Evolutionary conservation across 495 filamentous ascomycete genomes (phyloP).

Genomic region (Annulohypoxylon bovei): DNA sequence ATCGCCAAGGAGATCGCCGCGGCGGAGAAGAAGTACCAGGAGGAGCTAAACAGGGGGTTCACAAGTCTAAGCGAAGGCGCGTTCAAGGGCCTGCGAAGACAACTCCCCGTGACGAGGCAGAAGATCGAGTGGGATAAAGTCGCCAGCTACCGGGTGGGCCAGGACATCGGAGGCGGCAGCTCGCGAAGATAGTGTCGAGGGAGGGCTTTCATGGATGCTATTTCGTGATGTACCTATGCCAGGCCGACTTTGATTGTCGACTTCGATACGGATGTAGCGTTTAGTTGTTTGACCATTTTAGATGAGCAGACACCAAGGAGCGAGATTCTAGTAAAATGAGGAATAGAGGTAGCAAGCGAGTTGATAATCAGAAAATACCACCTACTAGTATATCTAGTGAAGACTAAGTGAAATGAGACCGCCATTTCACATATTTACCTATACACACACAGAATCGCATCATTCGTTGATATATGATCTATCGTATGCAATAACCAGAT

Average conservation of each 20-base stretch:
- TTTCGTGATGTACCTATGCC: neutral
- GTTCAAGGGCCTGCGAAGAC: conserved; percentile 91
- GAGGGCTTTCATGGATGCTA: neutral
- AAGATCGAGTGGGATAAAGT: conserved; percentile 99
- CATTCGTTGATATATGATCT: too few relatives aligned
- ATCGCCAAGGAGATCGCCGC: conserved; percentile 78
- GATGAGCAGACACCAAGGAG: neutral
- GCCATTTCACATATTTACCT: too few relatives aligned
- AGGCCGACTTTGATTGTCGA: conserved; percentile 9
- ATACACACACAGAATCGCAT: too few relatives aligned
- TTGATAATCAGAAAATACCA: neutral
- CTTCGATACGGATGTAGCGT: conserved; percentile 1
- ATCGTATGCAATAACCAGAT: too few relatives aligned
- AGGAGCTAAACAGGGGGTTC: conserved; percentile 93
- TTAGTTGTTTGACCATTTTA: conserved; percentile 10
- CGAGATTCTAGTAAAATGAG: conserved; percentile 1
- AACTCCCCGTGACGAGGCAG: conserved; percentile 95
- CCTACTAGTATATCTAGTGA: neutral
- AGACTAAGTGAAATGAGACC: neutral
- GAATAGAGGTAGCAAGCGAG: conserved; percentile 5
- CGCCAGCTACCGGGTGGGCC: conserved; percentile 86
- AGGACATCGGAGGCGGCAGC: conserved; percentile 71
- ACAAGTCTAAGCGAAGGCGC: conserved; percentile 86
- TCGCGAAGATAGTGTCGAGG: conserved; percentile 52
- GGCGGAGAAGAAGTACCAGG: conserved; percentile 91